These are phyloP conservation scores for Litsea cubeba DNA, from an alignment of 164 flowering plant genomes.

Conservation along the genomic window DNA sequence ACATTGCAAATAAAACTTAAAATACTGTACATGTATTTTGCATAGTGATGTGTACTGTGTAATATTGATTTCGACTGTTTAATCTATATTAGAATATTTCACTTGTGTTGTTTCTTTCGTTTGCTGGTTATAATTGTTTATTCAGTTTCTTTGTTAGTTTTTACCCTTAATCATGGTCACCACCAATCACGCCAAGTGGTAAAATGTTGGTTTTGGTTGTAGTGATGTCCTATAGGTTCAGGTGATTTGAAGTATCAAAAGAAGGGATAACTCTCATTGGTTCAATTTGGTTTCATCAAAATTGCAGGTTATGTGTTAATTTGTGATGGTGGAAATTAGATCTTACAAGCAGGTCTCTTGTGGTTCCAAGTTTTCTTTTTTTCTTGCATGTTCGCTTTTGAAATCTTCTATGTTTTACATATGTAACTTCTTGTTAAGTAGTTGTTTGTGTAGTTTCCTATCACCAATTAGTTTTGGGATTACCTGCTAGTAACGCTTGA, in stretches of 20 bases:
- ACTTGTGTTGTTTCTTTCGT: background rate
- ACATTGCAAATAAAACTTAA: background rate
- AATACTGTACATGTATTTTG: too few relatives aligned
- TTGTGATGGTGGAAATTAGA: background rate
- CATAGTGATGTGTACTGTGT: background rate
- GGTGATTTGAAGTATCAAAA: background rate
- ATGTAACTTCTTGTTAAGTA: background rate
- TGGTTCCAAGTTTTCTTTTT: background rate
- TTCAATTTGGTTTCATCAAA: constrained; percentile 8
- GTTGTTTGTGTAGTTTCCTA: background rate
- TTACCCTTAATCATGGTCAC: background rate
- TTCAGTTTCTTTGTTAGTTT: background rate
- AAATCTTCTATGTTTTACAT: background rate
- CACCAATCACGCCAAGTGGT: too few relatives aligned
- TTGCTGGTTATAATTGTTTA: background rate
- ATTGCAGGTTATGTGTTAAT: constrained; percentile 8
- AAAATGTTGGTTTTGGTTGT: background rate
- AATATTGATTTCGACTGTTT: background rate
- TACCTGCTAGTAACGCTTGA: too few relatives aligned
- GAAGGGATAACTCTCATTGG: constrained; percentile 5
- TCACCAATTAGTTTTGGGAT: too few relatives aligned
- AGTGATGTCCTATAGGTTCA: background rate
- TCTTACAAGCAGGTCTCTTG: background rate
- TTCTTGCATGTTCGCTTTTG: background rate
- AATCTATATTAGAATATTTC: background rate